Evolutionary conservation across 2,329 filamentous ascomycete genomes (phyloP), one percentile per base, ranked within the genome.

Genomic region (Stemphylium lycopersici): DNA sequence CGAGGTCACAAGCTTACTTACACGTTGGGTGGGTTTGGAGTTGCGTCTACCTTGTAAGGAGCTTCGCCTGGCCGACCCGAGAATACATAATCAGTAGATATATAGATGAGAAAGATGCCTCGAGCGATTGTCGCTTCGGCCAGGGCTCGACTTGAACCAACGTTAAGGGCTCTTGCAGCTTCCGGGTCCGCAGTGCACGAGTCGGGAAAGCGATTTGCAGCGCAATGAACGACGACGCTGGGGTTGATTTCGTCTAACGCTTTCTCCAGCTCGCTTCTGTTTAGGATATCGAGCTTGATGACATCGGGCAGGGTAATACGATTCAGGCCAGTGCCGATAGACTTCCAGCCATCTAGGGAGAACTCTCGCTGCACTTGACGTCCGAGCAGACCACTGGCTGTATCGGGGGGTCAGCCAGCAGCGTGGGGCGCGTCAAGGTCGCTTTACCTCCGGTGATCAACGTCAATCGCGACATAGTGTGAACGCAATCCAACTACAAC

Each of bases 201-300:
- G 76, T 96, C 92, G 2, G 93, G 92, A 68, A 89, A 96, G 58
- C 91, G 87, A 75, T 96, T 93, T 40, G 92, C 92, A 36, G 92
- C 93, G 91, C 91, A 93, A 73, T 96, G 91, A 32, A 96, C 84
- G 39, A 96, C 86, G 47, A 90, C 90, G 56, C 88, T 79, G 6
- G 91, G 90, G 79, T 82, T 84, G 31, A 80, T 77, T 61, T 84
- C 78, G 43, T 83, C 78, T 16, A 86, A 65, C 8, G 82, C 66
- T 32, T 65, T 68, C 52, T 77, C 75, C 49, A 84, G 77, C 13
- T 81, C 78, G 6, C 72, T 71, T 10, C 69, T 55, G 56, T 81
- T 73, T 46, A 78, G 73, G 26, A 86, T 69, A 64, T 85, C 79
- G 5, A 84, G 77, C 68, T 81, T 84, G 62, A 72, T 72, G 46